Evolutionary conservation across 148 eudicot genomes (phyloP), one percentile per base, ranked within the genome.

Genomic region (Persicaria tinctoria): DNA sequence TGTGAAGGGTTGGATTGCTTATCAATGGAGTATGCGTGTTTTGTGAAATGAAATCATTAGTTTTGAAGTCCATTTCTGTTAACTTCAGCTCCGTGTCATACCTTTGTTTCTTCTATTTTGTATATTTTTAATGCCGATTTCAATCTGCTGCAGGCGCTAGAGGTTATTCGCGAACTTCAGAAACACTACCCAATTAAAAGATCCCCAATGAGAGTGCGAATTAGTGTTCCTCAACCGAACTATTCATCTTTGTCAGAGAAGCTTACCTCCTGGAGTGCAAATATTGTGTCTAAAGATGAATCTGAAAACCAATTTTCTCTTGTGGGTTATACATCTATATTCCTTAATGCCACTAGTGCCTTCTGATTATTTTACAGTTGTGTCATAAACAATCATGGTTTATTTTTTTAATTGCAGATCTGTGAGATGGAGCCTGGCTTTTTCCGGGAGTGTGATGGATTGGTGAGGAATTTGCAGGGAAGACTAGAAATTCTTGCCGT

Each of bases 101-200:
- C 7, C 7, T 47, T 14, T 50, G 38, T 72, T 13, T 8, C 49
- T 20, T 72, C n/a, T 50, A 32, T 72, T 20, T 49, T 72, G 41
- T 23, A 48, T 4, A 48, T 41, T 48, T 72, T 55, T 54, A 74
- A 32, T 32, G 50, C 76, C 45, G 32, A 6, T 44, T 48, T 72
- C 50, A 38, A 17, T 44, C 64, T 4, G 44, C 55, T 81, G 55
- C 86, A 93, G 98, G 98, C 98, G 51, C 80, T 93, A 47, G 98
- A 93, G 62, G 97, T 93, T 70, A 93, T 93, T 45, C 94, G 88
- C 7, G 87, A 91, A 85, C 98, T 93, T 84, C 97, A 91, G 72
- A 86, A 89, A 80, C 90, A 83, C 62, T 94, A 77, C 76, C 98
- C 98, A 41, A 92, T 94, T 41, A 91, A 92, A 82, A 77, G 97